phyloP scores from a whole-genome alignment of 805 yeast species.

The Kodamaea restingae region DNA sequence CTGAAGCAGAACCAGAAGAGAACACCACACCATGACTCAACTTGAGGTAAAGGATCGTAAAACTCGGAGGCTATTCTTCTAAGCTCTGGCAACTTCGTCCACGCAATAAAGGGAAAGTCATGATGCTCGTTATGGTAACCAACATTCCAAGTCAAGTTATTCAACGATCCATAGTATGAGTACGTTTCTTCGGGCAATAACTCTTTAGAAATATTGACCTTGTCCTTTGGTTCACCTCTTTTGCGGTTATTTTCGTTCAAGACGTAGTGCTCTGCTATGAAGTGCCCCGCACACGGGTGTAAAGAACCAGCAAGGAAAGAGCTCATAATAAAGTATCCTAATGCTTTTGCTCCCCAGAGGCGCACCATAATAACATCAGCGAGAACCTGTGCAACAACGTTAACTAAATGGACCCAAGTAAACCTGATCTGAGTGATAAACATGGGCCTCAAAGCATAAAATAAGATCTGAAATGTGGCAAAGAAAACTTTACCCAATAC shows the following conservation, averaged over 20 bases:
- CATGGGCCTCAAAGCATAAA: constrained; percentile 89
- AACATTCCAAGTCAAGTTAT: constrained; percentile 82
- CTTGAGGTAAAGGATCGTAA: constrained; percentile 74
- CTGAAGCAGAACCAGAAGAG: constrained; percentile 66
- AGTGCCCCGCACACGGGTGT: constrained; percentile 94
- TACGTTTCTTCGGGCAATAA: constrained; percentile 70
- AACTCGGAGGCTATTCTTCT: constrained; percentile 71
- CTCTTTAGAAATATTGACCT: constrained; percentile 24
- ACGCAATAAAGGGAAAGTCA: constrained; percentile 90
- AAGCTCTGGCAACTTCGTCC: constrained; percentile 72
- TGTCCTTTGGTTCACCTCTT: constrained; percentile 20
- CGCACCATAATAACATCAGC: constrained; percentile 57
- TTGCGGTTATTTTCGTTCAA: constrained; percentile 52
- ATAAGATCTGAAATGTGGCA: constrained; percentile 83
- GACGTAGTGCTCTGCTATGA: constrained; percentile 90
- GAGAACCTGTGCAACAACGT: constrained; percentile 55
- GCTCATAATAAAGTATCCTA: constrained; percentile 65
- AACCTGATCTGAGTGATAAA: constrained; percentile 71
- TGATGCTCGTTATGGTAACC: constrained; percentile 95
- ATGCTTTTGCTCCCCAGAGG: constrained; percentile 60
- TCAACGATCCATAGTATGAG: constrained; percentile 81
- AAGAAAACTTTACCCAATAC: constrained; percentile 86
- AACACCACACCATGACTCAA: constrained; percentile 75
- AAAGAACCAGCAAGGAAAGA: constrained; percentile 86
- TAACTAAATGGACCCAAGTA: constrained; percentile 70